These are phyloP conservation scores for Phytopythium mirpurense DNA, from an alignment of 352 stramenopile genomes.

Conservation along the genomic window DNA sequence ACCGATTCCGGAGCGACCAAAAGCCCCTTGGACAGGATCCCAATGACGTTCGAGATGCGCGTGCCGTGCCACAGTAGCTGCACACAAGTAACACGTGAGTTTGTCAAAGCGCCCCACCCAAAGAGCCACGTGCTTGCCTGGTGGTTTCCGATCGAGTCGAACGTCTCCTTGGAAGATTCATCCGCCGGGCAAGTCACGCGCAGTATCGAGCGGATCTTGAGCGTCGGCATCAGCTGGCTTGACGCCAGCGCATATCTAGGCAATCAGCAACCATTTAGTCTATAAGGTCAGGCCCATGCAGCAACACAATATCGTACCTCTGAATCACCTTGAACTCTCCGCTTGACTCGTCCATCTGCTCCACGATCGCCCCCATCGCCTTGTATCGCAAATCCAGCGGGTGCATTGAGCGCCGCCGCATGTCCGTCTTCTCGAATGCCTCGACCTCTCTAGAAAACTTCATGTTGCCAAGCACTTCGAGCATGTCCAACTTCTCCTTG, in stretches of 20 bases:
- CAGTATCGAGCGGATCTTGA: conserved; percentile 39
- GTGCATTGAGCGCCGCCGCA: no score
- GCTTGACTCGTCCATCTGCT: conserved; percentile 22
- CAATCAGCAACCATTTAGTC: conserved; percentile 1
- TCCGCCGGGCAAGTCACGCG: conserved; percentile 39
- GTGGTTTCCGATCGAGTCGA: conserved; percentile 49
- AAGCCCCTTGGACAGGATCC: conserved; percentile 63
- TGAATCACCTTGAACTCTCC: conserved; percentile 56
- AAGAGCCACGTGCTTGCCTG: no score
- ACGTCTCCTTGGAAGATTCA: conserved; percentile 29
- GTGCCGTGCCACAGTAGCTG: conserved; percentile 61
- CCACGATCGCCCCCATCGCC: conserved; percentile 43
- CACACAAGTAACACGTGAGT: not conserved
- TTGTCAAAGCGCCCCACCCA: no score
- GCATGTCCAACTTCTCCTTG: conserved; percentile 53
- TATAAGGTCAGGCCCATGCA: no score
- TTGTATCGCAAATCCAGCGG: conserved; percentile 49
- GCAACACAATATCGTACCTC: no score
- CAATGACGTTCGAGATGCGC: conserved; percentile 50
- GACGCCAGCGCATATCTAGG: conserved; percentile 50
- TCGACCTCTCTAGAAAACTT: conserved; percentile 54
- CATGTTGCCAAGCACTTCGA: conserved; percentile 52
- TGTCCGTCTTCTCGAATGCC: conserved; percentile 20
- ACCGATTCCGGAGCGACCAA: conserved; percentile 65
- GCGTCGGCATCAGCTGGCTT: conserved; percentile 28